Base-by-base conservation (phyloP, 2,329 filamentous ascomycete species). In the Emergomyces africanus region DNA sequence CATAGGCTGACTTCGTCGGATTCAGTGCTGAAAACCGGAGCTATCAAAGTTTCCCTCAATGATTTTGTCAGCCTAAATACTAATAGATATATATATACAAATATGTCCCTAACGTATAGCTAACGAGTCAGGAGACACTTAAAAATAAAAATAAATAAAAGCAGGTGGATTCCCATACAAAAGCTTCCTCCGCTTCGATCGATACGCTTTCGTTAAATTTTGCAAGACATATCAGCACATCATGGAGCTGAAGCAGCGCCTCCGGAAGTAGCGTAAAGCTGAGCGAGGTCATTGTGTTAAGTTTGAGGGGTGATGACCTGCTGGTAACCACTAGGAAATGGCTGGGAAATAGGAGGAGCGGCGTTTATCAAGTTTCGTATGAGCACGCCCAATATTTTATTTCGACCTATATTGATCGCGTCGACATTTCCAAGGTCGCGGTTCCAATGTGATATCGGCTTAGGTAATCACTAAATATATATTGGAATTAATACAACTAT, bases 151-250 rank as follows among this genome's bases (percentile, higher is more conserved):
- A 39, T n/a, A n/a, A n/a, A n/a, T n/a, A n/a, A n/a, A n/a, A n/a
- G n/a, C n/a, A n/a, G 37, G 61, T 39, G 14, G 35, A 54, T 8
- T 23, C 37, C 42, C 42, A 35, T 74, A 83, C 83, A 69, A 78
- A 76, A 61, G 83, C 79, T 62, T 75, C 74, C 66, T 80, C 78
- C 41, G 83, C 83, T 70, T 86, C 83, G 58, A 86, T 76, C 25
- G 81, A 81, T 15, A 86, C 81, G 2, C 76, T 77, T 63, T 86
- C 83, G 68, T 80, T 82, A 71, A 86, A 86, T 69, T 83, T 85
- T 58, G 79, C 75, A 1, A 86, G 75, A 66, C 83, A 86, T 42
- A 77, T 72, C 30, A 86, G 75, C 8, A 79, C 72, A 66, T 85
- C 83, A 64, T 85, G 83, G 5, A 86, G 65, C 57, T 77, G 78